A percentile compares a stretch with the other conserved stretches of the same genome.
These are phyloP conservation scores for Russula sp. DNA, from an alignment of 768 basidiomycete genomes.

Conservation along the genomic window DNA sequence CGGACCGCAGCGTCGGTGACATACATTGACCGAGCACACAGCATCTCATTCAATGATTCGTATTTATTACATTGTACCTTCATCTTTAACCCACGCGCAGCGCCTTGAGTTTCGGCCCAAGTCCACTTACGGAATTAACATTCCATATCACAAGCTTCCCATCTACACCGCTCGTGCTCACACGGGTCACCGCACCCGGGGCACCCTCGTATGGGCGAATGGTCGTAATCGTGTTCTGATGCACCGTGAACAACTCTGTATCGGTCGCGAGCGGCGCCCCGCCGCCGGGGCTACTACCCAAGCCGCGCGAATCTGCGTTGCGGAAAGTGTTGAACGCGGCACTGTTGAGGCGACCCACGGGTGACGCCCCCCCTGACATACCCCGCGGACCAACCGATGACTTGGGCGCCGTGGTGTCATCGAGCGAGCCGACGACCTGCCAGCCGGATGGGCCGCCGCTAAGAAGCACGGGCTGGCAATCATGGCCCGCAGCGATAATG, in stretches of 20 bases:
- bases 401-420: conserved; percentile 57
- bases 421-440: conserved; percentile 74
- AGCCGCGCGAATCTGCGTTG: conserved; percentile 80
- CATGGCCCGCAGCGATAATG: conserved; percentile 91
- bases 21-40: conserved; percentile 5
- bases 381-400: conserved; percentile 41
- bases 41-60: neutral
- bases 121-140: conserved; percentile 48
- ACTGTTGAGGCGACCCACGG: conserved; percentile 68
- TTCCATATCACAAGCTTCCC: conserved; percentile 92
- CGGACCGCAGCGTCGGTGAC: conserved; percentile 12
- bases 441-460: conserved; percentile 71
- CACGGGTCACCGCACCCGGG: conserved; percentile 56
- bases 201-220: conserved; percentile 66
- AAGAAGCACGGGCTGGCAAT: conserved; percentile 92
- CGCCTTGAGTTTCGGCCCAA: conserved; percentile 45
- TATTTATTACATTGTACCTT: conserved; percentile 17
- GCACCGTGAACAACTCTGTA: conserved; percentile 82
- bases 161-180: conserved; percentile 92
- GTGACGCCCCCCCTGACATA: conserved; percentile 42
- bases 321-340: conserved; percentile 94
- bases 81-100: conserved; percentile 28
- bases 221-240: conserved; percentile 98
- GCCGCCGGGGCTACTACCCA: conserved; percentile 31
- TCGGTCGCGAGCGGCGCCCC: conserved; percentile 38